phyloP scores from a whole-genome alignment of 257 asterid species.

The Gentiana straminea region DNA sequence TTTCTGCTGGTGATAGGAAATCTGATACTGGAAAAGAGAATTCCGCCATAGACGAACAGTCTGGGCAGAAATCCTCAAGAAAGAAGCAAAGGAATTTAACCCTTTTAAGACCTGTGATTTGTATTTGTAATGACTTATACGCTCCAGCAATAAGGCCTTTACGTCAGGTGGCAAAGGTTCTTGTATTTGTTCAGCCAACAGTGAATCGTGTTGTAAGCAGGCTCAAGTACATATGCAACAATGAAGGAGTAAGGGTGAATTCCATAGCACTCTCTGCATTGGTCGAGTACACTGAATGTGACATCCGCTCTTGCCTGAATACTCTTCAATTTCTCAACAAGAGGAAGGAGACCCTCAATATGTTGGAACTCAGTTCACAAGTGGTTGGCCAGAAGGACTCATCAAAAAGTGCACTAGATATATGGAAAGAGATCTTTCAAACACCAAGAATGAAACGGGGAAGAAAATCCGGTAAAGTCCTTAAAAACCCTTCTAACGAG shows the following conservation, averaged over 20 bases:
- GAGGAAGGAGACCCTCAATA: conserved; percentile 65
- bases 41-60: conserved; percentile 38
- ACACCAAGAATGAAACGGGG: conserved; percentile 48
- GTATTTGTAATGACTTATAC: conserved; percentile 93
- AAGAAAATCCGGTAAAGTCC: conserved; percentile 30
- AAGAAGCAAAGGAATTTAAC: conserved; percentile 49
- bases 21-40: conserved; percentile 54
- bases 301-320: conserved; percentile 90
- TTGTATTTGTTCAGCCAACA: conserved; percentile 78
- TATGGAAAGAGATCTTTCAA: conserved; percentile 99
- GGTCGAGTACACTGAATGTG: conserved; percentile 81
- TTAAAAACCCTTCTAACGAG: conserved; percentile 36
- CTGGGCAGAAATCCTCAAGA: conserved; percentile 45
- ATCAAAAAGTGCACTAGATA: conserved; percentile 72
- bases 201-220: conserved; percentile 85
- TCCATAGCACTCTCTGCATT: conserved; percentile 74
- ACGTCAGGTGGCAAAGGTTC: conserved; percentile 98
- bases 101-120: conserved; percentile 87
- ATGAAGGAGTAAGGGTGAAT: conserved; percentile 64
- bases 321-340: conserved; percentile 93
- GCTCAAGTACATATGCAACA: conserved; percentile 88
- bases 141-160: conserved; percentile 85
- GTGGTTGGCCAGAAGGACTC: conserved; percentile 90
- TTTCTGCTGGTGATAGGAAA: conserved; percentile 75
- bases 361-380: conserved; percentile 84